Conservation (phyloP, 1,284 basidiomycete genomes). For the Inonotus obliquus region DNA sequence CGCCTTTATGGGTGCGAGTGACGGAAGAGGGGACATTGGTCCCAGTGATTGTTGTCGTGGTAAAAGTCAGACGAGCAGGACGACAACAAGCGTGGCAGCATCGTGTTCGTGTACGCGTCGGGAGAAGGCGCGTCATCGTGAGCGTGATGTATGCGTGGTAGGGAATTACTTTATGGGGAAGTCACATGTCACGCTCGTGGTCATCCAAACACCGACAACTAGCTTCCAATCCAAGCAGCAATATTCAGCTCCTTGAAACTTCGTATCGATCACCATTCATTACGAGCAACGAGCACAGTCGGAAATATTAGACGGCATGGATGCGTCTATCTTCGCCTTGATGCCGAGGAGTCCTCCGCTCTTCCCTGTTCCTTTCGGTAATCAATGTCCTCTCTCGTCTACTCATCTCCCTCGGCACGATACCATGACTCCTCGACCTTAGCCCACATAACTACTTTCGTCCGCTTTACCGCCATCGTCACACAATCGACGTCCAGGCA, state of each 20-base stretch:
- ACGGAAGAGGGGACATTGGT: conserved; percentile 10
- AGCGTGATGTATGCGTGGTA: not conserved
- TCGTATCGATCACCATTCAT: not conserved
- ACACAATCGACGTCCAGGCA: not conserved
- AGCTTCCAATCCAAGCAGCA: not conserved
- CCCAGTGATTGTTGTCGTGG: conserved; percentile 1
- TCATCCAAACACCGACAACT: too few species aligned
- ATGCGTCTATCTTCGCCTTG: conserved; percentile 1
- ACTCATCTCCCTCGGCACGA: not conserved
- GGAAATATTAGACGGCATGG: not conserved
- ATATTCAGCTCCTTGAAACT: not conserved
- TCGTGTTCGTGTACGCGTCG: not conserved
- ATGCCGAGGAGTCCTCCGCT: not conserved
- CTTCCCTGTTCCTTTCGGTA: not conserved
- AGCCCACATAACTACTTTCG: not conserved
- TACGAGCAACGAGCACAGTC: not conserved
- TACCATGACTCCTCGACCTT: not conserved
- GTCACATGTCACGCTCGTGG: not conserved
- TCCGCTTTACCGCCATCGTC: conserved; percentile 1
- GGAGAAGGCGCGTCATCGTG: not conserved
- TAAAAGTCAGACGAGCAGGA: not conserved
- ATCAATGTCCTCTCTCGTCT: not conserved
- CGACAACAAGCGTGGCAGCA: not conserved
- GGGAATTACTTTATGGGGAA: not conserved
- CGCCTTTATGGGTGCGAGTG: not conserved